Base-by-base conservation (phyloP, 108 stramenopile genomes). In the Cylindrotheca fusiformis region DNA sequence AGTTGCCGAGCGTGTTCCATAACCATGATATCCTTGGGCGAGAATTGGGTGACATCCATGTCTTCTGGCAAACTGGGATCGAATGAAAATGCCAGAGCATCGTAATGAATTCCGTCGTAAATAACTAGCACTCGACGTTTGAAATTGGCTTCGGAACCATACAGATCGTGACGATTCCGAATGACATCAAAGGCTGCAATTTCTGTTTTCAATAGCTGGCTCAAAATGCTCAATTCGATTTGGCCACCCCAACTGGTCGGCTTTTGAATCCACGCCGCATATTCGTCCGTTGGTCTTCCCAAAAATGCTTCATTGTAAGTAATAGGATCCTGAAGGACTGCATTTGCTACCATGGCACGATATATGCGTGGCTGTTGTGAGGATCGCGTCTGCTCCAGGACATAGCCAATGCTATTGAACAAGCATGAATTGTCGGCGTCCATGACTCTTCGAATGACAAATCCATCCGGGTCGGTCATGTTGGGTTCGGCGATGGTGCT, bases 351-450 rank as follows among this genome's bases (percentile, higher is more conserved):
- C 26, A 31, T 29, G 6, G 3, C 17, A 6, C 66, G 66, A 5
- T 58, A 27, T n/a, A n/a, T n/a, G n/a, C n/a, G n/a, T 29, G 28
- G 17, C 41, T 19, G 19, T 6, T 26, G 31, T 29, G 17, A 30
- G 54, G n/a, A 30, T 6, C 52, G 53, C 19, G 66, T 27, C 14
- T 44, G 28, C 28, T 48, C 32, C 25, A 46, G 22, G 18, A 56
- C 47, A 32, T 67, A 44, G 2, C 66, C 66, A 14, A 67, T 58
- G 10, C 47, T 29, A 24, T 67, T 54, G 36, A 67, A 67, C 44
- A 67, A 32, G n/a, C 66, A 67, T n/a, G 66, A 67, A 50, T 67
- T 67, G 56, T 67, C 66, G 55, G 66, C 56, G 33, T 56, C 41
- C 6, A 67, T 54, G 25, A 67, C 55, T 18, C 66, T 55, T 50